Conservation (phyloP, 371 early-diverging fungal genomes). For the Entomophthora muscae region DNA sequence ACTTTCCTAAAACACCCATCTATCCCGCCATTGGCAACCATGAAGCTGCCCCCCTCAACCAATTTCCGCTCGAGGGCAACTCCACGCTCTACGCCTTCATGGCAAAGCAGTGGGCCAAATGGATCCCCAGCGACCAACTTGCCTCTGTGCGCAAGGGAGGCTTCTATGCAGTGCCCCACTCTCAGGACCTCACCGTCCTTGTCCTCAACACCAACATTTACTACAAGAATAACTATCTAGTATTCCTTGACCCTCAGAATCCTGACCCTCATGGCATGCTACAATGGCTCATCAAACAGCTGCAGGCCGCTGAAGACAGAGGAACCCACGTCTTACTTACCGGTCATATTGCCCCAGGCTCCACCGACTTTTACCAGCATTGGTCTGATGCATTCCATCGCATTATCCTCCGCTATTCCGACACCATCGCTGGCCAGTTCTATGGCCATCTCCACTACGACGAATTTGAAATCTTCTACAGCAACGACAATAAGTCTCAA, state of each 20-base stretch:
- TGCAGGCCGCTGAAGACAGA: constrained; percentile 6
- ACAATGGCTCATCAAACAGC: constrained; percentile 8
- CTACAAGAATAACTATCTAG: neutral
- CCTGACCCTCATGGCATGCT: constrained; percentile 11
- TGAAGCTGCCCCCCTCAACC: constrained; percentile 10
- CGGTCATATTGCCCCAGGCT: neutral
- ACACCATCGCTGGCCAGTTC: constrained; percentile 11
- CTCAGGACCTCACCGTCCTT: neutral
- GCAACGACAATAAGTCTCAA: neutral
- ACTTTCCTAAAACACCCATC: constrained; percentile 12
- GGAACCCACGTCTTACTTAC: constrained; percentile 10
- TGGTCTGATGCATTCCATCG: constrained; percentile 5
- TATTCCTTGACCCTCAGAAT: neutral
- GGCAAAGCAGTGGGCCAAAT: too few relatives aligned
- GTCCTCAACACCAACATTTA: constrained; percentile 7
- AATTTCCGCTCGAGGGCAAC: constrained; percentile 9
- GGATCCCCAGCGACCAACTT: too few relatives aligned
- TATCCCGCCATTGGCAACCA: constrained; percentile 11
- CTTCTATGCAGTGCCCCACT: constrained; percentile 9
- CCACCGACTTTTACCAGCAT: neutral
- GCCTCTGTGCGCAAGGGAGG: constrained; percentile 2
- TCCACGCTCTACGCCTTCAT: neutral
- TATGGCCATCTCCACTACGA: too few relatives aligned
- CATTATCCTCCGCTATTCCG: too few relatives aligned
- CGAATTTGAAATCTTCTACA: constrained; percentile 9